Conservation (phyloP, 768 basidiomycete species). For the Collybia nuda region DNA sequence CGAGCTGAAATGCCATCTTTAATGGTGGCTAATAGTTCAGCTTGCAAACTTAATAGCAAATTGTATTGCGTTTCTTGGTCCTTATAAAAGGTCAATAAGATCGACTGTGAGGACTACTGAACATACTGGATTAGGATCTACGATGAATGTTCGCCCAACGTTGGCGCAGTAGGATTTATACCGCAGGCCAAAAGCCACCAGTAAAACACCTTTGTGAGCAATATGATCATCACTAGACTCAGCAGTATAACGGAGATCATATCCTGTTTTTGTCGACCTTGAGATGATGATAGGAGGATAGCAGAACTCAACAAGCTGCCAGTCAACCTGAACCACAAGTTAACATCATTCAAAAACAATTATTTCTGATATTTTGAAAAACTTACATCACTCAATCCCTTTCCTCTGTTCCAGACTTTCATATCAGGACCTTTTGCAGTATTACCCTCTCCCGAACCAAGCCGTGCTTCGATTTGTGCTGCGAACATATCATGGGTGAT, state of each 20-base stretch:
- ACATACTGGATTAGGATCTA: conserved; percentile 84
- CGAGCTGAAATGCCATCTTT: conserved; percentile 76
- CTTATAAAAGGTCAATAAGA: conserved; percentile 37
- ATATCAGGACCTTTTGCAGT: conserved; percentile 84
- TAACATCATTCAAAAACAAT: conserved; percentile 1
- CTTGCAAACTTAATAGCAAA: conserved; percentile 74
- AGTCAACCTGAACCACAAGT: conserved; percentile 66
- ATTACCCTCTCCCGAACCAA: conserved; percentile 82
- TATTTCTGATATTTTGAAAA: neutral
- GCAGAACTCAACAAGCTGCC: conserved; percentile 87
- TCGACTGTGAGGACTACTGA: neutral
- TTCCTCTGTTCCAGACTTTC: conserved; percentile 87
- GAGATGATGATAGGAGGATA: conserved; percentile 97
- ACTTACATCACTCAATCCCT: conserved; percentile 71
- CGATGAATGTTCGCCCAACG: conserved; percentile 91
- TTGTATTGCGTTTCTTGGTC: conserved; percentile 90
- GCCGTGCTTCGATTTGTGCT: conserved; percentile 80
- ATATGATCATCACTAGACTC: conserved; percentile 84
- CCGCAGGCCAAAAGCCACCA: conserved; percentile 84
- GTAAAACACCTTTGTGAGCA: conserved; percentile 84
- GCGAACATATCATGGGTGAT: conserved; percentile 88
- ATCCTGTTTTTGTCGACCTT: conserved; percentile 76
- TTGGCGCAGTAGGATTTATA: conserved; percentile 94
- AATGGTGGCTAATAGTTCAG: conserved; percentile 71
- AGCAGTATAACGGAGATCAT: conserved; percentile 86